phyloP scores from a whole-genome alignment of 83 land plant genomes.

The Thuja plicata region DNA sequence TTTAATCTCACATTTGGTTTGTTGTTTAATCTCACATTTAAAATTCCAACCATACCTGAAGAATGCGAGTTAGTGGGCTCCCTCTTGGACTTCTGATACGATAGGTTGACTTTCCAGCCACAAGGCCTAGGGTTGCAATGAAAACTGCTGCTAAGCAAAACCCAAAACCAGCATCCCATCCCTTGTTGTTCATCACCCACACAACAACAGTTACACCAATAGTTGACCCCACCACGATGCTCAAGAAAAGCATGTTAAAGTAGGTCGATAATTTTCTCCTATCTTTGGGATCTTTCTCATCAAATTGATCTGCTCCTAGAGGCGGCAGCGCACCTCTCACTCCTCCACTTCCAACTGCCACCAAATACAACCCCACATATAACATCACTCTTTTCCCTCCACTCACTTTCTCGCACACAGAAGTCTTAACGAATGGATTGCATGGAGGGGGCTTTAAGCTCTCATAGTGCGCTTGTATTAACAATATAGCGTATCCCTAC shows the following conservation, averaged over 20 bases:
- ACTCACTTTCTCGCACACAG: slow-evolving; percentile 22
- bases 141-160: background rate
- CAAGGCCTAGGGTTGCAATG: background rate
- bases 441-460: background rate
- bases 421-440: background rate
- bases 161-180: slow-evolving; percentile 30
- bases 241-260: slow-evolving; percentile 24
- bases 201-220: slow-evolving; percentile 18
- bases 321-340: slow-evolving; percentile 14
- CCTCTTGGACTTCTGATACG: slow-evolving; percentile 25
- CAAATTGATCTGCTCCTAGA: slow-evolving; percentile 34
- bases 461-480: background rate
- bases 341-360: slow-evolving; percentile 25
- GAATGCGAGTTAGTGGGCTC: slow-evolving; percentile 30
- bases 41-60: slow-evolving; percentile 12
- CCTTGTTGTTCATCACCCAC: slow-evolving; percentile 28
- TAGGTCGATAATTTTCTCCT: slow-evolving; percentile 12
- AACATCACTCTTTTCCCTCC: slow-evolving; percentile 25
- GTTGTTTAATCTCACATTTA: too few relatives aligned
- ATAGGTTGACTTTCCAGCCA: slow-evolving; percentile 16
- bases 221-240: slow-evolving; percentile 12
- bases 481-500: slow-evolving; percentile 14
- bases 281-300: slow-evolving; percentile 21
- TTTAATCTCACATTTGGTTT: too few relatives aligned
- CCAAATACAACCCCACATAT: slow-evolving; percentile 11